phyloP scores from a whole-genome alignment of 129 eudicot species.

The Flaveria sonorensis region DNA sequence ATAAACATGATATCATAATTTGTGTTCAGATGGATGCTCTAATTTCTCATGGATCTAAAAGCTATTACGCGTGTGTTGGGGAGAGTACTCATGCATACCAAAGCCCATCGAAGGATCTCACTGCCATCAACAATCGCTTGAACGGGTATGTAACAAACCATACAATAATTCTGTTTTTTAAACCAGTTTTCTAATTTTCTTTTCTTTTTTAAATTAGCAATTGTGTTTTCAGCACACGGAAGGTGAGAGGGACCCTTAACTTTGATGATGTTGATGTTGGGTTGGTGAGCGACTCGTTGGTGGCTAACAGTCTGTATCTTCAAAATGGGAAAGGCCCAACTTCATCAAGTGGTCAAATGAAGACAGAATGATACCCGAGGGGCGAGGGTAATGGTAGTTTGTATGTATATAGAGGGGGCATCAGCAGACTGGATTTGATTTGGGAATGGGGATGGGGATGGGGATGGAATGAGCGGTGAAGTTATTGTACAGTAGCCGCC shows the following conservation, averaged over 20 bases:
- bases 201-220: not conserved
- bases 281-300: conserved; percentile 89
- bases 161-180: not conserved
- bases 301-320: conserved; percentile 78
- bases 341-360: conserved; percentile 50
- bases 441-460: conserved; percentile 10
- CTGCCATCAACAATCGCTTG: conserved; percentile 86
- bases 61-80: conserved; percentile 98
- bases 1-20: not conserved
- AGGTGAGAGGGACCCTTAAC: conserved; percentile 70
- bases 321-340: conserved; percentile 64
- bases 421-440: conserved; percentile 24
- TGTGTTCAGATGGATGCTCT: conserved; percentile 88
- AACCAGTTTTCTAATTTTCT: not conserved
- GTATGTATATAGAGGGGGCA: conserved; percentile 27
- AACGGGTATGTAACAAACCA: conserved; percentile 54
- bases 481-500: conserved; percentile 60
- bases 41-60: conserved; percentile 79
- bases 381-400: not conserved
- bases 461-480: conserved; percentile 74
- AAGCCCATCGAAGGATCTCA: conserved; percentile 94
- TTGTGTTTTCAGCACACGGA: conserved; percentile 49
- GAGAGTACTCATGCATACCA: conserved; percentile 98
- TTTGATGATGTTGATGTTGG: conserved; percentile 87
- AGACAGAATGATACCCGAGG: conserved; percentile 41